Evolutionary conservation across 2,329 filamentous ascomycete species (phyloP), one percentile per base, ranked within the genome.

Genomic region (Albifimbria verrucaria): DNA sequence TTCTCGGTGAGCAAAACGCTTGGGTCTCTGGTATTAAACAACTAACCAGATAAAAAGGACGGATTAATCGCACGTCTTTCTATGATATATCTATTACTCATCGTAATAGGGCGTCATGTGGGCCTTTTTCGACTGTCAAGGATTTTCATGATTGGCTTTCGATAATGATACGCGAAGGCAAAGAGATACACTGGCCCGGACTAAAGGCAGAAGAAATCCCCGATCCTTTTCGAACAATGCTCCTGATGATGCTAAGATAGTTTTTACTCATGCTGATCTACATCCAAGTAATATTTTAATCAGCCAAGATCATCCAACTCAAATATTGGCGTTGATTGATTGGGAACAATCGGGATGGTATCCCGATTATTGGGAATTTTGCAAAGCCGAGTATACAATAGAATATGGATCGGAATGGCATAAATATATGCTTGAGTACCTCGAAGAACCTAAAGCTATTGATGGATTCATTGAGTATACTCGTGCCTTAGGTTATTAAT

Each of bases 351-450:
- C 51, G 1, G 59, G 55, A 0, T 61, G 53, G 52, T 60, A 59
- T 47, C 56, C 57, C 2, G 56, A 55, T 7, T 59, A 62, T 12
- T 57, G 55, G 59, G 60, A 63, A 28, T 57, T 55, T 36, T 52
- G 47, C 4, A 62, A 60, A n/a, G 52, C 54, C n/a, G n/a, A n/a
- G n/a, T n/a, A n/a, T n/a, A n/a, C n/a, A n/a, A n/a, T n/a, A n/a
- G n/a, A n/a, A n/a, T n/a, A n/a, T n/a, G n/a, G n/a, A n/a, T n/a
- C n/a, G n/a, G n/a, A n/a, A n/a, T n/a, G n/a, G n/a, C n/a, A n/a
- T n/a, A n/a, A n/a, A n/a, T n/a, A n/a, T n/a, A n/a, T n/a, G n/a
- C n/a, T n/a, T n/a, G n/a, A n/a, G n/a, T n/a, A n/a, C n/a, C n/a
- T n/a, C n/a, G n/a, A n/a, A n/a, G n/a, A n/a, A n/a, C n/a, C n/a